Conservation (phyloP, 1,284 basidiomycete species). For the Thecaphora thlaspeos region DNA sequence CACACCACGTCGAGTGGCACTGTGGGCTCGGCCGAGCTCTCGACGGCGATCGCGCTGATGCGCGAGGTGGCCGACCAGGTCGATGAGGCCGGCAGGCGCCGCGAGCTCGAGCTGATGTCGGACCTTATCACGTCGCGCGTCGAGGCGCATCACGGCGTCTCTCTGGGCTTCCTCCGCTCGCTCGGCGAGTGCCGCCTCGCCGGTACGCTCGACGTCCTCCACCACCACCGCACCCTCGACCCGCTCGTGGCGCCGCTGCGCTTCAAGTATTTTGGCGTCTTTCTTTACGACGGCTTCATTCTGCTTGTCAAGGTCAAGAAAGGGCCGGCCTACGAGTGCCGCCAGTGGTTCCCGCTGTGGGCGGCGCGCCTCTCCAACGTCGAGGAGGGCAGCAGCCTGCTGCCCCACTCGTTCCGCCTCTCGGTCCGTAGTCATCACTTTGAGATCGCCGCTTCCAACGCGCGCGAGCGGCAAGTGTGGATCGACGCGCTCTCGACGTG, state of each 20-base stretch:
- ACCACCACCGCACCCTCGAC: conserved; percentile 43
- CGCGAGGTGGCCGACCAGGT: conserved; percentile 45
- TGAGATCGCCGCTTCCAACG: conserved; percentile 49
- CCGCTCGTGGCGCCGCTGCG: conserved; percentile 51
- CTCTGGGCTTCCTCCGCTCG: conserved; percentile 33
- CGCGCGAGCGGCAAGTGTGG: conserved; percentile 50
- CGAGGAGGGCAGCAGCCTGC: conserved; percentile 28
- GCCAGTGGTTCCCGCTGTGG: conserved; percentile 54
- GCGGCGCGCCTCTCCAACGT: conserved; percentile 36
- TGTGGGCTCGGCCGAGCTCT: conserved; percentile 23
- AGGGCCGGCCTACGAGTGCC: conserved; percentile 43
- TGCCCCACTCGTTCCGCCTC: conserved; percentile 50
- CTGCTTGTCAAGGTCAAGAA: conserved; percentile 54
- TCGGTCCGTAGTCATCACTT: conserved; percentile 52
- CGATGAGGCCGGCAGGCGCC: conserved; percentile 47
- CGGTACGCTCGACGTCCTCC: conserved; percentile 52
- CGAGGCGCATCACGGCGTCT: conserved; percentile 39
- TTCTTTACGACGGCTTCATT: conserved; percentile 49
- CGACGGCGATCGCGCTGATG: conserved; percentile 44
- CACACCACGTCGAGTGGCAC: conserved; percentile 21
- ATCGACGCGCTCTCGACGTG: conserved; percentile 38
- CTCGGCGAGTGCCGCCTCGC: conserved; percentile 49
- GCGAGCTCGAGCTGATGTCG: conserved; percentile 47
- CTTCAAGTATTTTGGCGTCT: conserved; percentile 53
- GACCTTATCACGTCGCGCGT: conserved; percentile 48